Base-by-base conservation (phyloP, 2,329 filamentous ascomycete genomes). In the Coniochaeta prunicola region DNA sequence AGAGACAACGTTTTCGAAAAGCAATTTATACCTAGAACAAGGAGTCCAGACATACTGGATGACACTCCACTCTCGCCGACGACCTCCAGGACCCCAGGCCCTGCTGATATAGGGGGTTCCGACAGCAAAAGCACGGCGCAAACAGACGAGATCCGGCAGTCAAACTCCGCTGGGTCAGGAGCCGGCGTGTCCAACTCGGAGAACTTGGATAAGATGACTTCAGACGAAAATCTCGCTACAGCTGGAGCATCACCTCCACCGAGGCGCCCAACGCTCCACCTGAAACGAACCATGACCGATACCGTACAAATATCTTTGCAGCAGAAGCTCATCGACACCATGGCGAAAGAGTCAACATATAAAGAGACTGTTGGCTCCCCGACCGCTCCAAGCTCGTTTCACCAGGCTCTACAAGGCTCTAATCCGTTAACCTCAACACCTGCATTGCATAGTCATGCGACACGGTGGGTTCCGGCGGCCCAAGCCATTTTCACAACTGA, bases 401-500 rank as follows among this genome's bases (percentile, higher is more conserved):
- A 70, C 9, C 73, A 70, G 38, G 75, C 73, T 19, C 68, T 71
- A 19, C 67, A 73, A 57, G 77, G 80, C 26, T 75, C 83, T 2
- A 74, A 74, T 17, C 71, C 76, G n/a, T 64, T 83, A 1, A 36
- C 4, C 17, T 6, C 30, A 26, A 80, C 78, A 12, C 77, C 87
- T 17, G 78, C 82, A 10, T 82, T 90, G n/a, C 93, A 97, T 72
- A 89, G 89, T 9, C 92, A 97, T 73, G 89, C 91, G 59, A 94
- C 90, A 67, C 86, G 94, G 71, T 96, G 92, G 86, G 87, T 90
- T 15, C 92, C 92, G 8, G 90, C 91, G 45, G 90, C 93, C 5
- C 94, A 99, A 72, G 94, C 94, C 57, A 97, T 99, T 59, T 99
- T 99, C 71, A 96, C 93, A 8, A 99, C 94, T n/a, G 91, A 96